Percentiles rank a stretch among this genome's conserved stretches.
Conservation (phyloP, 1,139 yeast species). For the Yamadazyma diddensiae region DNA sequence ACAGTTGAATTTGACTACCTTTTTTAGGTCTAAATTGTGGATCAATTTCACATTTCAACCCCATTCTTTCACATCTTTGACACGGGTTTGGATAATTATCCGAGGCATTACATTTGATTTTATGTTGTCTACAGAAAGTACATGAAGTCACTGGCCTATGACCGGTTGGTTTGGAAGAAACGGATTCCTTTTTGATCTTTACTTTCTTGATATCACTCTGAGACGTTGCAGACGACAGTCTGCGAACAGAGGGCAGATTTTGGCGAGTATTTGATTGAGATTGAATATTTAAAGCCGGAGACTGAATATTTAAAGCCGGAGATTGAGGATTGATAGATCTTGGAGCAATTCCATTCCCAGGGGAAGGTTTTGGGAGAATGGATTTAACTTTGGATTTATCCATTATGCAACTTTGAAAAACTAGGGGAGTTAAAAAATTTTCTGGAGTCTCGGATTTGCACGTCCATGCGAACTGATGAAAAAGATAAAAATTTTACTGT, state of each 20-base stretch:
- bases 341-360: slow-evolving; percentile 8
- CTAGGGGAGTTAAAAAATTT: slow-evolving; percentile 4
- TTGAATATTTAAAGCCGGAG: slow-evolving; percentile 2
- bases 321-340: too few species aligned
- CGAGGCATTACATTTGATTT: slow-evolving; percentile 88
- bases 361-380: slow-evolving; percentile 22
- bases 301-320: slow-evolving; percentile 3
- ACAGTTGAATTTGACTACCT: slow-evolving; percentile 83
- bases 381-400: slow-evolving; percentile 38
- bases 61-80: slow-evolving; percentile 77
- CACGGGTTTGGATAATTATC: slow-evolving; percentile 83
- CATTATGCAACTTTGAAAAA: slow-evolving; percentile 16
- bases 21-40: slow-evolving; percentile 90
- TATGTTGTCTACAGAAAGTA: slow-evolving; percentile 92
- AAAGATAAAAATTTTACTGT: slow-evolving; percentile 29
- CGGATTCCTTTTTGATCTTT: slow-evolving; percentile 7
- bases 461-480: slow-evolving; percentile 26
- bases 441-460: slow-evolving; percentile 10
- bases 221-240: slow-evolving; percentile 3
- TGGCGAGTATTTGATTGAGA: slow-evolving; percentile 5
- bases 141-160: slow-evolving; percentile 91
- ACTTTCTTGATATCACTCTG: slow-evolving; percentile 10
- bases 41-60: slow-evolving; percentile 80
- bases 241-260: slow-evolving; percentile 9
- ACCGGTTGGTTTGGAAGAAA: slow-evolving; percentile 30